Evolutionary conservation across 2,329 filamentous ascomycete genomes (phyloP).

Genomic region (Penicillium rolfsii): DNA sequence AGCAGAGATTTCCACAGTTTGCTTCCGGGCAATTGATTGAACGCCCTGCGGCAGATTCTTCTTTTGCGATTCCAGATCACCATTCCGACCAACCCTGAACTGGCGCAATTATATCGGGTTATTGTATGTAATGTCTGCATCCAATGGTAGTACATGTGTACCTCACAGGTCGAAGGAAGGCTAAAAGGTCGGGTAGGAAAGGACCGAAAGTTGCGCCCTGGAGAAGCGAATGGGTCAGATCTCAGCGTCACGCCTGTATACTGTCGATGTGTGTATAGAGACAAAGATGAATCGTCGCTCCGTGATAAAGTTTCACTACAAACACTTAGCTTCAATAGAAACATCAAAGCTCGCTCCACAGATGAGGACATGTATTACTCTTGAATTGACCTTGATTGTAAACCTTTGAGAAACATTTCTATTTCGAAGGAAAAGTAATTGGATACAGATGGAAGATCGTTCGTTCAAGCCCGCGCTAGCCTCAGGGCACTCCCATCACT

Average conservation of each 20-base stretch:
- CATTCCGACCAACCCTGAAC: neutral
- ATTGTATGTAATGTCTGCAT: too few relatives aligned
- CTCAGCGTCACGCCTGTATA: too few relatives aligned
- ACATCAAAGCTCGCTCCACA: neutral
- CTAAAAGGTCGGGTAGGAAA: neutral
- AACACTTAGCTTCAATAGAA: neutral
- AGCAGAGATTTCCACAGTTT: neutral
- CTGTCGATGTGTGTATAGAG: too few relatives aligned
- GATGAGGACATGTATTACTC: too few relatives aligned
- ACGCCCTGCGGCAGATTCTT: too few relatives aligned
- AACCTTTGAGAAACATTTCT: neutral
- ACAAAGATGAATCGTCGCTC: neutral
- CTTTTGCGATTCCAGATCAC: too few relatives aligned
- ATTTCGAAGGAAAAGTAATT: neutral
- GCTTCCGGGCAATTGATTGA: neutral
- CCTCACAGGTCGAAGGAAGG: neutral
- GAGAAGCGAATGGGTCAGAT: too few relatives aligned
- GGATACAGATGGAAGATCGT: neutral
- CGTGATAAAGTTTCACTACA: neutral
- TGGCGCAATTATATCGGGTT: neutral
- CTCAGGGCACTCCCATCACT: neutral
- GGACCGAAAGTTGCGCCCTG: too few relatives aligned
- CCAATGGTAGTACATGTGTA: too few relatives aligned
- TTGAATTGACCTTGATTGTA: too few relatives aligned
- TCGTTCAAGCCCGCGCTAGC: neutral